A percentile compares a stretch with the other conserved stretches of the same genome.
Conservation (phyloP, 768 basidiomycete genomes). For the Boletus rex-veris region DNA sequence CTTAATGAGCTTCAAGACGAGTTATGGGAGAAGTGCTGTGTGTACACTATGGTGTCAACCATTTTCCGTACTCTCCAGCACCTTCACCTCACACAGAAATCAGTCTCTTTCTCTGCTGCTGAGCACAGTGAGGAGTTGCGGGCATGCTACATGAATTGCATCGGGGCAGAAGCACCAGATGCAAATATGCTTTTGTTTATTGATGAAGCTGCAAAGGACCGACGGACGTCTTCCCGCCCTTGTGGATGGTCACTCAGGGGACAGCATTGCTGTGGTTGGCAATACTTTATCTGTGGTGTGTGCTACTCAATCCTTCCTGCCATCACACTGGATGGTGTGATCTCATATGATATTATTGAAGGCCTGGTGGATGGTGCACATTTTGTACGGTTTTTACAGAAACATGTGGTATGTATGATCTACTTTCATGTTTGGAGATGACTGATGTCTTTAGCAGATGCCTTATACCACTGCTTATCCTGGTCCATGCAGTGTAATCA, state of each 20-base stretch:
- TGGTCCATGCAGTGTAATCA: slow-evolving; percentile 6
- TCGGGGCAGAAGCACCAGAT: slow-evolving; percentile 8
- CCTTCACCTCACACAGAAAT: slow-evolving; percentile 5
- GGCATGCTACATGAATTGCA: slow-evolving; percentile 8
- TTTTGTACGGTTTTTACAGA: slow-evolving; percentile 9
- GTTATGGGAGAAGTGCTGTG: not conserved
- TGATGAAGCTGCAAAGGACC: slow-evolving; percentile 17
- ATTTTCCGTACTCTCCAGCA: not conserved
- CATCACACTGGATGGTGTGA: slow-evolving; percentile 18
- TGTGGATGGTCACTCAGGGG: not conserved
- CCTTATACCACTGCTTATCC: slow-evolving; percentile 1
- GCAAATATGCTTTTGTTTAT: slow-evolving; percentile 23
- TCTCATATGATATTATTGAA: slow-evolving; percentile 10
- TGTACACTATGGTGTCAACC: not conserved
- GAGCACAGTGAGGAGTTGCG: slow-evolving; percentile 8
- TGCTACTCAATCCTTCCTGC: slow-evolving; percentile 13
- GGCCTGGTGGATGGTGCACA: slow-evolving; percentile 8
- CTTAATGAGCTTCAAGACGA: not conserved
- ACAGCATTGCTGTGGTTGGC: not conserved
- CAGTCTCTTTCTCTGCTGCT: slow-evolving; percentile 1
- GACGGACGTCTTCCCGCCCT: not conserved
- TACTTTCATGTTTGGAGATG: not conserved
- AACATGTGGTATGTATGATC: slow-evolving; percentile 1
- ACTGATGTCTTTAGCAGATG: not conserved
- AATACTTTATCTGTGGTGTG: slow-evolving; percentile 10